These are phyloP conservation scores for Hypoxylon rubiginosum DNA, from an alignment of 2,329 filamentous ascomycete species.

Conservation along the genomic window DNA sequence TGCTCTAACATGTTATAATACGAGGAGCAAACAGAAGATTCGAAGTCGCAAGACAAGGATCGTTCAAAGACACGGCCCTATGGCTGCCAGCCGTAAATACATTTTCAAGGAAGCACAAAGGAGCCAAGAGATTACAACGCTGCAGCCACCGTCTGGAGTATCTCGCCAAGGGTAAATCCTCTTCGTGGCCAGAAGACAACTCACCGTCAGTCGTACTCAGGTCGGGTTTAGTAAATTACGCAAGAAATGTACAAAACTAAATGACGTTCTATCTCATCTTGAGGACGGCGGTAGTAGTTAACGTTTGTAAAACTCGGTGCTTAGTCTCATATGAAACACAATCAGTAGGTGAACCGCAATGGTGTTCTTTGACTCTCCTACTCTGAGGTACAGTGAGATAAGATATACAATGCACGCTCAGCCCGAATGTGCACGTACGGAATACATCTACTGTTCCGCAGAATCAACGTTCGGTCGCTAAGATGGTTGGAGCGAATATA, in stretches of 20 bases:
- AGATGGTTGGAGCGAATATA: slow-evolving; percentile 5
- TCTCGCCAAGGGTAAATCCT: too few relatives aligned
- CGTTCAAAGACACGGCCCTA: not conserved
- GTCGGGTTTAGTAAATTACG: not conserved
- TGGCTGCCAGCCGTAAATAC: too few relatives aligned
- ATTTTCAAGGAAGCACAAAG: too few relatives aligned
- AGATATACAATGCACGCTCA: not conserved
- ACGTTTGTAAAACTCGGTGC: not conserved
- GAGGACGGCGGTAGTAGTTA: not conserved
- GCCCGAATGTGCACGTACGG: not conserved
- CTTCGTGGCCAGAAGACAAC: too few relatives aligned
- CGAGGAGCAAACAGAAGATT: not conserved
- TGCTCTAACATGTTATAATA: not conserved
- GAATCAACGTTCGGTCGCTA: not conserved
- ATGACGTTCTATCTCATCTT: not conserved
- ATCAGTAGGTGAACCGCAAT: not conserved
- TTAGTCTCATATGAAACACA: not conserved
- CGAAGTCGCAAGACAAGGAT: not conserved
- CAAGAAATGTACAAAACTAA: not conserved
- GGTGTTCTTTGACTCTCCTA: not conserved
- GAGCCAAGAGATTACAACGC: too few relatives aligned
- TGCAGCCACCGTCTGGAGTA: too few relatives aligned
- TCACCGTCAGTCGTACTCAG: not conserved
- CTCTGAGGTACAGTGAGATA: not conserved
- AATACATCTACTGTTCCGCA: not conserved